These are phyloP conservation scores for Gnomoniopsis sp. DNA, from an alignment of 2,329 filamentous ascomycete genomes.

Conservation along the genomic window DNA sequence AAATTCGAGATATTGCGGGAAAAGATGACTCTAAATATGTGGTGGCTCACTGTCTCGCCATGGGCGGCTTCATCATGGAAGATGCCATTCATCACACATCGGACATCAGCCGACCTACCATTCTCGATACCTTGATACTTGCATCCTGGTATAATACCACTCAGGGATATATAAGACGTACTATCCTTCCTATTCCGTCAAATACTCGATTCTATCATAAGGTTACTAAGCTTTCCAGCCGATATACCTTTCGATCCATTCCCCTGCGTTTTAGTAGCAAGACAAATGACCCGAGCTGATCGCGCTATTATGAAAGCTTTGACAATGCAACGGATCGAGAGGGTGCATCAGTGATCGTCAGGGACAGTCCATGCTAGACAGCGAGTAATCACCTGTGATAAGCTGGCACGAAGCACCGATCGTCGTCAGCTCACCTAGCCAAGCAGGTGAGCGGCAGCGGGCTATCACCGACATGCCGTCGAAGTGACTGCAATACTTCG, in stretches of 20 bases:
- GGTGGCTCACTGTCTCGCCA: not conserved
- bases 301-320: too few relatives aligned
- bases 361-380: not conserved
- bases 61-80: not conserved
- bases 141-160: not conserved
- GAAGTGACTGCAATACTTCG: not conserved
- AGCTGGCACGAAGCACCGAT: not conserved
- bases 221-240: not conserved
- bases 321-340: not conserved
- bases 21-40: not conserved
- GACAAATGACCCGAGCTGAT: too few relatives aligned
- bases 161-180: not conserved
- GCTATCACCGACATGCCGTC: not conserved
- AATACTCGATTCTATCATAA: not conserved
- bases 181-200: not conserved
- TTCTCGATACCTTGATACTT: not conserved
- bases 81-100: not conserved
- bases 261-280: too few relatives aligned
- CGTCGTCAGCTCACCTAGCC: constrained; percentile 2
- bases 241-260: not conserved
- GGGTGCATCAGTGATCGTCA: not conserved
- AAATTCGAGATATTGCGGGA: not conserved
- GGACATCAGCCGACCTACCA: not conserved
- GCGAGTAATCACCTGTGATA: not conserved
- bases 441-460: constrained; percentile 1